These are phyloP conservation scores for Zelopaecilomyces penicillatus DNA, from an alignment of 2,329 filamentous ascomycete genomes.

Conservation along the genomic window DNA sequence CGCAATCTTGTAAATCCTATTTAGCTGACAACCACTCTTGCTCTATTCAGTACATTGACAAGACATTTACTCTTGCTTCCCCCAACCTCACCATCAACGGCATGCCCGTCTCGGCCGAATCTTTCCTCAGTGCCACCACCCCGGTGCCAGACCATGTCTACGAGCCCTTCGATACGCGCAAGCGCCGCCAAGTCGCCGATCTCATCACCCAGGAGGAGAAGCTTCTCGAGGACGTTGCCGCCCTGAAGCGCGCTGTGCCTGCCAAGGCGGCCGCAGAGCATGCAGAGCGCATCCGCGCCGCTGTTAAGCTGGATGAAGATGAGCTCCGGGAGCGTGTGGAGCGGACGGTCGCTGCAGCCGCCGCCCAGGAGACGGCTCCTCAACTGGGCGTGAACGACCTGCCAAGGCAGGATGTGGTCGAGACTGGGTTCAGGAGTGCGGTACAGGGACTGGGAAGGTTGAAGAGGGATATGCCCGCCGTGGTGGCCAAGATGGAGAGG, in stretches of 20 bases:
- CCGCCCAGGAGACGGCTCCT: slow-evolving; percentile 13
- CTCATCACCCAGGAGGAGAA: slow-evolving; percentile 56
- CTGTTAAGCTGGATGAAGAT: slow-evolving; percentile 39
- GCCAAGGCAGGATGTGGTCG: slow-evolving; percentile 36
- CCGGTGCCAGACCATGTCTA: slow-evolving; percentile 29
- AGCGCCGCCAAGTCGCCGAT: slow-evolving; percentile 50
- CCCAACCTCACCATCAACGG: slow-evolving; percentile 58
- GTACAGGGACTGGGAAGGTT: slow-evolving; percentile 43
- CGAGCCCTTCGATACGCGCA: slow-evolving; percentile 53
- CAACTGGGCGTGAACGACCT: slow-evolving; percentile 26
- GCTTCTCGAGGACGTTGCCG: slow-evolving; percentile 54
- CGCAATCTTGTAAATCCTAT: too few species aligned
- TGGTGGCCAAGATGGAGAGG: slow-evolving; percentile 57
- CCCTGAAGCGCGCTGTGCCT: slow-evolving; percentile 48
- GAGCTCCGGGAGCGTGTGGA: slow-evolving; percentile 25
- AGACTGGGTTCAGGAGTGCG: slow-evolving; percentile 37
- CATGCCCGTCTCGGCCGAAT: slow-evolving; percentile 35
- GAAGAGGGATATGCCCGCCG: slow-evolving; percentile 52
- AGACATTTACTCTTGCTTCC: slow-evolving; percentile 49
- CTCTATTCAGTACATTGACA: slow-evolving; percentile 46
- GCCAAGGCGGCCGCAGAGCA: slow-evolving; percentile 33
- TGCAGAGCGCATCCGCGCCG: slow-evolving; percentile 31
- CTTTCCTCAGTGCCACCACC: slow-evolving; percentile 25
- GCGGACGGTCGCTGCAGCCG: slow-evolving; percentile 11
- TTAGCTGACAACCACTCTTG: too few species aligned